Base-by-base conservation (phyloP, 2,329 filamentous ascomycete genomes). In the Venturia pyrina region DNA sequence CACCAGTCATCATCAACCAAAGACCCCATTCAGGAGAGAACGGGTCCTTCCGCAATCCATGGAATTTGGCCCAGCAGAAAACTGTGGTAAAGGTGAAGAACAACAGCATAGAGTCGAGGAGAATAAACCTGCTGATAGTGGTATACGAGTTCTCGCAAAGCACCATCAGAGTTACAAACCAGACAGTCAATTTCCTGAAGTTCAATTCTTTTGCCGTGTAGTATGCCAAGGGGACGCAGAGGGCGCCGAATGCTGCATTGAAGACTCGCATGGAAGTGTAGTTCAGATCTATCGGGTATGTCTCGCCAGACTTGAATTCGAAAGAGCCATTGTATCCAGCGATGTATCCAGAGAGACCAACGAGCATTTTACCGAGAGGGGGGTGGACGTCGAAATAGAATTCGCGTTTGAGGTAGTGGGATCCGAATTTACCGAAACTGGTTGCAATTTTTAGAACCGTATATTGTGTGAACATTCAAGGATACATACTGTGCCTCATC, bases 61-160 rank as follows among this genome's bases (percentile, higher is more conserved):
- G 95, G 79, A 99, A 98, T 76, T 92, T 95, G 73, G 92, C 88
- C 92, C 93, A 99, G 84, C 93, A 98, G 72, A 98, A 87, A 68
- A 96, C 90, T 6, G 95, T 99, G 19, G 92, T 93, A 71, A 98
- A 95, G n/a, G 96, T 99, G 75, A 96, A 97, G 81, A 93, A 98
- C 48, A 99, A 85, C 63, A 99, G 85, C 95, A 99, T 99, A 0
- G 95, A 98, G 78, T 99, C 95, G 72, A 99, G 87, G 32, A 99
- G 87, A 72, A 99, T 98, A 76, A 99, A 99, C 68, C 95, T 87
- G 79, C 93, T 97, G 78, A 99, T 99, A 41, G 96, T 98, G 62
- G 95, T 96, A 81, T 98, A 99, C 63, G 95, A 98, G 82, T 99
- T 99, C 78, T 99, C 95, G 81, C 92, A 99, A 53, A 99, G 86